Evolutionary conservation across 2,329 filamentous ascomycete species (phyloP), one percentile per base, ranked within the genome.

Genomic region (Xylaria sp.): DNA sequence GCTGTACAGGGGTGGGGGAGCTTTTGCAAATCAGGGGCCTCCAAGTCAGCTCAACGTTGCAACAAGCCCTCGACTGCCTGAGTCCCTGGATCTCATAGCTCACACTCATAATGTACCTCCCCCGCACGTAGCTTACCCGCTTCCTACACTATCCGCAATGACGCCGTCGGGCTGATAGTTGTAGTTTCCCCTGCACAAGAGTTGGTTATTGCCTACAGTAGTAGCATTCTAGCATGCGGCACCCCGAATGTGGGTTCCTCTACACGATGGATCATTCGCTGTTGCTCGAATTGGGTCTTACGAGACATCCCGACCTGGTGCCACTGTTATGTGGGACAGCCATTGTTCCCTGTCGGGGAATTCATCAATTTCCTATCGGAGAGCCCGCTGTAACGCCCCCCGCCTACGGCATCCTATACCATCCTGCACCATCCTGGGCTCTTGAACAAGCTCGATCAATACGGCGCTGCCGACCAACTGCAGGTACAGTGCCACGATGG

Each of bases 401-500:
- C 67, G 53, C 57, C 57, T 40, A 57, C 63, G 10, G 36, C 40
- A 56, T 56, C 59, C 53, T 63, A 36, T 42, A 36, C 9, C 56
- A 57, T 63, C 40, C 56, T 61, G 36, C 63, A 65, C 49, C 64
- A 31, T 60, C 54, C 58, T 63, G 33, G 67, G n/a, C 13, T 17
- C 26, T 44, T n/a, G 42, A 66, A 53, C 44, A 40, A 48, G 11
- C 26, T 44, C 31, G 42, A 66, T 46, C 44, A 40, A 53, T 38
- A 63, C 68, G 65, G 68, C 65, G 59, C 65, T 51, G 61, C 68
- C 68, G 68, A 48, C 53, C 56, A 48, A 48, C 68, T 68, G 68
- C 66, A 70, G 68, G 68, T 68, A 70, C 62, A 20, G 46, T 40
- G 28, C 26, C 31, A n/a, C n/a, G 17, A 53, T 20, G 36, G n/a